Base-by-base conservation (phyloP, 2,329 filamentous ascomycete genomes). In the Fusarium lyarnte region DNA sequence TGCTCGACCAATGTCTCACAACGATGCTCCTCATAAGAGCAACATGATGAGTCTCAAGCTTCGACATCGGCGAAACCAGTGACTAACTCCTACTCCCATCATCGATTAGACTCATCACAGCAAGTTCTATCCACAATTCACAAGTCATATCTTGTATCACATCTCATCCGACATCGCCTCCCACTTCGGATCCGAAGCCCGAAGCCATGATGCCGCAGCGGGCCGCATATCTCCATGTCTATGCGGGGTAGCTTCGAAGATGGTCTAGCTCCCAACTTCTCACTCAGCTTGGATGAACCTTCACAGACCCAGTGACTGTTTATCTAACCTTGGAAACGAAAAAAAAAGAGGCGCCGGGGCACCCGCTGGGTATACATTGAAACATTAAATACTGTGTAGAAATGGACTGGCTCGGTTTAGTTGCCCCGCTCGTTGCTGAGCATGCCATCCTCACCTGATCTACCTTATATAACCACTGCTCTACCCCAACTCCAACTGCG, bases 341-440 rank as follows among this genome's bases (percentile, higher is more conserved):
- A 66, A 29, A 53, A 66, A 25, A 41, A 35, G 49, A 69, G 52
- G 51, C 58, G 65, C 58, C 66, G 51, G 31, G 58, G 36, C 42
- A 47, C 57, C 66, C 57, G 35, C 49, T 35, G 19, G 41, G 19
- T 27, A 13, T 16, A 54, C 19, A 16, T 31, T 35, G 47, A 46
- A 43, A 39, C 6, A 35, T 25, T 51, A 25, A 33, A 35, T 53
- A 54, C 43, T 57, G 47, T 49, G n/a, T 31, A 35, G 29, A 25
- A 35, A 35, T 46, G 29, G 29, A 39, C 45, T 52, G 45, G 29
- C 47, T 45, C 46, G 33, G 55, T 64, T 58, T 51, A 39, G 47
- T 51, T 63, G 49, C 70, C 70, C 70, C 66, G 70, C 70, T 71
- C 66, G 33, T 67, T 67, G 58, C 55, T 35, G 55, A 58, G 42